A percentile compares a stretch with the other conserved stretches of the same genome.
Conservation (phyloP, 2,329 filamentous ascomycete species). For the Aspergillus sp. region DNA sequence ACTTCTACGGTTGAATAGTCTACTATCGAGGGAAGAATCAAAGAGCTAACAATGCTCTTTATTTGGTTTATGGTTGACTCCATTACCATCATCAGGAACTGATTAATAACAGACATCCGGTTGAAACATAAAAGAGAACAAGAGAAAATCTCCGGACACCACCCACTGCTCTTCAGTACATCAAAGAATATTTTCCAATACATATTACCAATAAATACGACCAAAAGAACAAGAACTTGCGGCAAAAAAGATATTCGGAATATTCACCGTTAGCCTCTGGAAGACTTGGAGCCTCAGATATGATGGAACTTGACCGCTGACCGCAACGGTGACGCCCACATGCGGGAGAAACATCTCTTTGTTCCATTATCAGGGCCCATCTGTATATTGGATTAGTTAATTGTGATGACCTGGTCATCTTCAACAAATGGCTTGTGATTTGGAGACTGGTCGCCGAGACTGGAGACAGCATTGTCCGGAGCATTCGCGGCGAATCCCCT, state of each 20-base stretch:
- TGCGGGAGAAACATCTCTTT: neutral
- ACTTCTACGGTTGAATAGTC: neutral
- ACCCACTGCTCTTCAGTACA: neutral
- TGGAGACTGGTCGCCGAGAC: slow-evolving; percentile 57
- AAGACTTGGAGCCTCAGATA: neutral
- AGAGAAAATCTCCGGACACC: neutral
- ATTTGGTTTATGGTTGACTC: neutral
- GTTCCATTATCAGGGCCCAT: neutral
- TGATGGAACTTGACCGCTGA: neutral
- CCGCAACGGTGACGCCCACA: neutral
- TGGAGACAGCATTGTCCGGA: slow-evolving; percentile 61
- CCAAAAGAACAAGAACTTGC: neutral
- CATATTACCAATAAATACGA: neutral
- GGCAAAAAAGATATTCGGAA: neutral
- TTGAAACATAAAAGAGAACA: neutral
- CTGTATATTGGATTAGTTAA: slow-evolving; percentile 17
- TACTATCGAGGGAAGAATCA: neutral
- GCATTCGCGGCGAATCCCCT: slow-evolving; percentile 75
- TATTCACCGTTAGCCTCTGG: neutral
- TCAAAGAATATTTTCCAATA: neutral
- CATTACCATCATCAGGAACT: neutral
- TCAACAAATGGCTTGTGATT: slow-evolving; percentile 63
- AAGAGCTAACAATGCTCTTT: neutral
- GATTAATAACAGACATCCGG: neutral
- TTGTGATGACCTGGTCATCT: slow-evolving; percentile 64